A percentile compares a stretch with the other conserved stretches of the same genome.
These are phyloP conservation scores for Aspergillus tamarii DNA, from an alignment of 2,329 filamentous ascomycete genomes.

Conservation along the genomic window DNA sequence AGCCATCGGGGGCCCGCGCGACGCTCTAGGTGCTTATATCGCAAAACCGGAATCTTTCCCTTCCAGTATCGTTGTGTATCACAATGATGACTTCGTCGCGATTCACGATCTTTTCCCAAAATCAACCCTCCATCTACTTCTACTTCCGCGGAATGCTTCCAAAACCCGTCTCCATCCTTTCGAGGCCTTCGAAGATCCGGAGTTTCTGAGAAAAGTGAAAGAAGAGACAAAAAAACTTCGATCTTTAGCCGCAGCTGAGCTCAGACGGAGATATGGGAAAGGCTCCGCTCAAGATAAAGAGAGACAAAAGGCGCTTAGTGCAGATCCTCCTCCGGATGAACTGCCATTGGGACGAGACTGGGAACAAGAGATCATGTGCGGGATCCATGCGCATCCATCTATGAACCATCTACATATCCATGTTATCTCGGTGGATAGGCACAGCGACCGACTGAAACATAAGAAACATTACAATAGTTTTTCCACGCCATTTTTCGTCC, in stretches of 20 bases:
- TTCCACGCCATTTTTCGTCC: conserved; percentile 79
- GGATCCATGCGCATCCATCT: conserved; percentile 83
- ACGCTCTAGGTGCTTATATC: conserved; percentile 70
- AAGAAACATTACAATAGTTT: conserved; percentile 94
- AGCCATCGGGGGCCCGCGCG: conserved; percentile 52
- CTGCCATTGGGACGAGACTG: conserved; percentile 79
- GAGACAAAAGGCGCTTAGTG: conserved; percentile 68
- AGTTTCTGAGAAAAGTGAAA: conserved; percentile 68
- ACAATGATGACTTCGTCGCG: conserved; percentile 70
- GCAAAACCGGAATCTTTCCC: conserved; percentile 64
- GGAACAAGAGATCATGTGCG: conserved; percentile 71
- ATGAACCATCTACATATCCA: conserved; percentile 95
- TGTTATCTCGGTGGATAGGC: conserved; percentile 78
- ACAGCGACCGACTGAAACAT: conserved; percentile 72
- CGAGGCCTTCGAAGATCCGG: conserved; percentile 70
- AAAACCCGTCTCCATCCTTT: conserved; percentile 73
- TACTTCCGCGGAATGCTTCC: conserved; percentile 73
- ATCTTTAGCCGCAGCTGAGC: conserved; percentile 70
- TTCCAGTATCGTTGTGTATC: conserved; percentile 63
- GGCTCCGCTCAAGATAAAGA: conserved; percentile 65
- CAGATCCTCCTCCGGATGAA: conserved; percentile 49
- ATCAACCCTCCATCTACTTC: conserved; percentile 78
- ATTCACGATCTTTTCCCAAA: conserved; percentile 89
- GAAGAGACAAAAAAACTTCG: conserved; percentile 65
- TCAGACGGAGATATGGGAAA: conserved; percentile 69